Conservation (phyloP, 441 rosid genomes). For the Populus hybrid region DNA sequence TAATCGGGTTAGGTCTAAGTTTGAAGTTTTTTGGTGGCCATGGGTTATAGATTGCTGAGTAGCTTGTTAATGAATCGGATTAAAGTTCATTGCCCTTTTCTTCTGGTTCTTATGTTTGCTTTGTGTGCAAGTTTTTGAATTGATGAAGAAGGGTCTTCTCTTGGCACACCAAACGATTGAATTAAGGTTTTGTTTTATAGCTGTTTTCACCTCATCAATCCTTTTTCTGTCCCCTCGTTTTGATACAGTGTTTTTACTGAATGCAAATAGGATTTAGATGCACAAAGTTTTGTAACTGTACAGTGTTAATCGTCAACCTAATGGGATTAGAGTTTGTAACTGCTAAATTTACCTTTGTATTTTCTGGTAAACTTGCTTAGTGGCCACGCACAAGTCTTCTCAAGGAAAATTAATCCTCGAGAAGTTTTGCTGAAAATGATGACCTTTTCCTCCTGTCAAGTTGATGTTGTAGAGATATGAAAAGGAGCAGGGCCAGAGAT, state of each 20-base stretch:
- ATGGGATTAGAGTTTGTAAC: neutral
- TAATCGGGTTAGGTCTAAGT: neutral
- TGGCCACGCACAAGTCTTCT: neutral
- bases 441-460: neutral
- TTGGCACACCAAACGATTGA: neutral
- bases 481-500: too few species aligned
- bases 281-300: neutral
- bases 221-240: neutral
- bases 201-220: neutral
- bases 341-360: neutral
- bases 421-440: neutral
- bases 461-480: neutral
- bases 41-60: neutral
- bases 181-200: neutral
- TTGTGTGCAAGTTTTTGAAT: neutral
- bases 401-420: neutral
- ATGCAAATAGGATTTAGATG: neutral
- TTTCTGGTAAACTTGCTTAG: neutral
- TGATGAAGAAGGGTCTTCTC: neutral
- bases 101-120: neutral
- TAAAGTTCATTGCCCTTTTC: neutral
- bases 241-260: neutral
- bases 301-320: neutral
- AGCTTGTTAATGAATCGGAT: neutral
- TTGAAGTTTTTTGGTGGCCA: neutral